phyloP scores from a whole-genome alignment of 805 yeast genomes.

The Naumovozyma dairenensis region DNA sequence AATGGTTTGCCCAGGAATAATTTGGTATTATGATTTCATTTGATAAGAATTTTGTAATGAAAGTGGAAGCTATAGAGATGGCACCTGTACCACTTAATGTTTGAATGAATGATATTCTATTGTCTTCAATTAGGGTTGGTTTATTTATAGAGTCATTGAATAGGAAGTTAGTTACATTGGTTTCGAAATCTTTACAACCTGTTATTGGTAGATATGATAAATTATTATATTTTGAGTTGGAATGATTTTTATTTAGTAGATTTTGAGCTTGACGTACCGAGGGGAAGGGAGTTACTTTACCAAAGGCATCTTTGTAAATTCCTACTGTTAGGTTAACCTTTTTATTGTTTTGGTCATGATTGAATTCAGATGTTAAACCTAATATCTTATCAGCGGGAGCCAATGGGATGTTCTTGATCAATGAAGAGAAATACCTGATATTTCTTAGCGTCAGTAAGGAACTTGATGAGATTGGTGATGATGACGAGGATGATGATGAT shows the following conservation, averaged over 20 bases:
- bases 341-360: constrained; percentile 47
- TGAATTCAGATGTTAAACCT: constrained; percentile 68
- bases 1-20: constrained; percentile 94
- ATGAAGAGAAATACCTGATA: constrained; percentile 1
- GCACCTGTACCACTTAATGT: constrained; percentile 96
- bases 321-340: constrained; percentile 44
- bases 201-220: constrained; percentile 47
- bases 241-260: constrained; percentile 56
- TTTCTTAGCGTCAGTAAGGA: neutral
- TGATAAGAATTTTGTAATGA: constrained; percentile 43
- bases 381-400: constrained; percentile 85
- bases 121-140: constrained; percentile 42
- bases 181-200: constrained; percentile 63
- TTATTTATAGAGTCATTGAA: constrained; percentile 46
- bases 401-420: constrained; percentile 27
- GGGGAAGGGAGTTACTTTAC: constrained; percentile 37
- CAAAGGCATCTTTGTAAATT: constrained; percentile 81
- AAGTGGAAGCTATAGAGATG: constrained; percentile 72
- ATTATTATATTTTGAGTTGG: too few species aligned
- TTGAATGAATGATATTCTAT: constrained; percentile 72
- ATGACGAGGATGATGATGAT: too few species aligned
- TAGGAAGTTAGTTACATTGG: constrained; percentile 57
- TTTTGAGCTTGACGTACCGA: constrained; percentile 24
- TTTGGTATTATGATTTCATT: constrained; percentile 55
- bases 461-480: too few species aligned